Evolutionary conservation across 768 basidiomycete genomes (phyloP).

Genomic region (Candolleomyces eurysporus): DNA sequence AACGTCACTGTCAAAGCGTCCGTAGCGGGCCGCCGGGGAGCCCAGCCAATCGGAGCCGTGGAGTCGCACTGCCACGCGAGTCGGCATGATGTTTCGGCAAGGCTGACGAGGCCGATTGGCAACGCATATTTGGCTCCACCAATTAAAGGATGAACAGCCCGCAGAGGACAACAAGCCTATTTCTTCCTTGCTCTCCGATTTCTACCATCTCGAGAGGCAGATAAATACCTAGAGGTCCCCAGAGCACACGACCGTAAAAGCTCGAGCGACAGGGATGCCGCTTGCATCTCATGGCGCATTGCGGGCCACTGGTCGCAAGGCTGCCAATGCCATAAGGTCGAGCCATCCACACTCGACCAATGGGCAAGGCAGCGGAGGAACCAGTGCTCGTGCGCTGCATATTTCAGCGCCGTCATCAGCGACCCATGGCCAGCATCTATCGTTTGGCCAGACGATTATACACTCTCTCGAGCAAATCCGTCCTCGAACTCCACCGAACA

Average conservation of each 20-base stretch:
- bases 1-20: too few species aligned
- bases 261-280: constrained; percentile 31
- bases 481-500: constrained; percentile 32
- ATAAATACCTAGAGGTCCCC: not conserved
- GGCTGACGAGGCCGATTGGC: not conserved
- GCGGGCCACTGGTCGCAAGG: constrained; percentile 40
- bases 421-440: constrained; percentile 20
- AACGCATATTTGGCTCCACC: not conserved
- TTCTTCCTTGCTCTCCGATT: not conserved
- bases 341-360: constrained; percentile 24
- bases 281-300: constrained; percentile 42
- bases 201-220: not conserved
- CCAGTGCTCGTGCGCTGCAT: constrained; percentile 7
- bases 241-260: not conserved
- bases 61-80: not conserved
- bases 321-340: constrained; percentile 27
- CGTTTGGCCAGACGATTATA: constrained; percentile 47
- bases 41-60: too few species aligned
- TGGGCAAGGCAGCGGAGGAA: constrained; percentile 17
- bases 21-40: too few species aligned
- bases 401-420: not conserved
- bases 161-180: not conserved
- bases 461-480: constrained; percentile 31
- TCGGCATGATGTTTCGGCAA: not conserved
- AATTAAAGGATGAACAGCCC: not conserved